Conservation (phyloP, 2,329 filamentous ascomycete genomes). For the Botrytis deweyae region DNA sequence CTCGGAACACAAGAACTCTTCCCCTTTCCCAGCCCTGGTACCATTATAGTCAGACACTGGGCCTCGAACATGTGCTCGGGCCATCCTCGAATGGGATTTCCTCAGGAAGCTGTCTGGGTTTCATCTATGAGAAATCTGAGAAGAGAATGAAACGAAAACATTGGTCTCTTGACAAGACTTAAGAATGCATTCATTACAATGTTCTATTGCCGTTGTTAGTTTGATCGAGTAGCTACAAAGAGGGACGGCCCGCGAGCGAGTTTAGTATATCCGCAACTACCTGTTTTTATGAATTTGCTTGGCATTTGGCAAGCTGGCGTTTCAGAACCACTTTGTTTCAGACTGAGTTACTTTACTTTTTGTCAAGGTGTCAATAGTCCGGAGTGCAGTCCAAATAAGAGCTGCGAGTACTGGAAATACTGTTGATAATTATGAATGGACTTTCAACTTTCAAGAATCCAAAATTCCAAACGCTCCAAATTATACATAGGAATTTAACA, state of each 20-base stretch:
- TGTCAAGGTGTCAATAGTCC: not conserved
- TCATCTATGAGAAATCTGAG: not conserved
- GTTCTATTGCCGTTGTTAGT: not conserved
- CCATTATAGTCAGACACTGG: not conserved
- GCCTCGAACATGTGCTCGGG: slow-evolving; percentile 2
- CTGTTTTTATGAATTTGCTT: not conserved
- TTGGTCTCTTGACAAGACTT: not conserved
- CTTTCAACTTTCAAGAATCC: not conserved
- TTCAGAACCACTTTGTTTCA: not conserved
- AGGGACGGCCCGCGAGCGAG: not conserved
- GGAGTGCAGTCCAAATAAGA: not conserved
- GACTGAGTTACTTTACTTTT: not conserved
- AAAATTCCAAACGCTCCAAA: not conserved
- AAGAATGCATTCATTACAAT: not conserved
- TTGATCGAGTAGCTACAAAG: no score
- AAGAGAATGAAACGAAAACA: not conserved
- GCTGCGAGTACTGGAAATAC: not conserved
- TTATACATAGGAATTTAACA: not conserved
- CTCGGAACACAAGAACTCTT: not conserved
- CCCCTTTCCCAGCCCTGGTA: not conserved
- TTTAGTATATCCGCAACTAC: not conserved
- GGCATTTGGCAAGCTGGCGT: not conserved
- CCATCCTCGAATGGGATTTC: not conserved
- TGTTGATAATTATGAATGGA: not conserved
- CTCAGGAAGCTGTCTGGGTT: not conserved